These are phyloP conservation scores for Aspergillus sojae DNA, from an alignment of 2,329 filamentous ascomycete species.

Conservation along the genomic window DNA sequence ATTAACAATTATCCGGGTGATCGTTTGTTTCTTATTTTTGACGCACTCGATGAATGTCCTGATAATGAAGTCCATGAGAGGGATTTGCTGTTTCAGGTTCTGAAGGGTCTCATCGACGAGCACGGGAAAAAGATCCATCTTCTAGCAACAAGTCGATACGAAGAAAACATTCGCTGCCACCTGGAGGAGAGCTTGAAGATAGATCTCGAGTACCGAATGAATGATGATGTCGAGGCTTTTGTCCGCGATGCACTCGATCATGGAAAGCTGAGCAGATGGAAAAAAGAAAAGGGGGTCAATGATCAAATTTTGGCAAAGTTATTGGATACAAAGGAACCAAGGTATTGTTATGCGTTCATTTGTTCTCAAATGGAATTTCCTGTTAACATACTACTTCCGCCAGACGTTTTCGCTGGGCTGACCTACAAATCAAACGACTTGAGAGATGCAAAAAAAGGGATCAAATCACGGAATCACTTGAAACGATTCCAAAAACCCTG, in stretches of 20 bases:
- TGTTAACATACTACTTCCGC: too few relatives aligned
- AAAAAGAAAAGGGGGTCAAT: not conserved
- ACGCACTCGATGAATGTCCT: not conserved
- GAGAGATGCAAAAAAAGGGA: not conserved
- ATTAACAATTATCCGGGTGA: not conserved
- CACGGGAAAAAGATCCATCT: not conserved
- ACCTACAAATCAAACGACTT: not conserved
- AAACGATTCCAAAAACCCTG: not conserved
- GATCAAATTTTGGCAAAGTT: not conserved
- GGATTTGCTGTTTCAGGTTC: not conserved
- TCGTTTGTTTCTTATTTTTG: not conserved
- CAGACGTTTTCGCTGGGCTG: not conserved
- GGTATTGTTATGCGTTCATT: not conserved
- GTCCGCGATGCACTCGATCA: not conserved
- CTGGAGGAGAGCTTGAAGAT: not conserved
- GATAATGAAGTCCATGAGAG: not conserved
- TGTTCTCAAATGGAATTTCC: not conserved
- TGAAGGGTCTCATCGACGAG: not conserved
- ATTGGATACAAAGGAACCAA: not conserved
- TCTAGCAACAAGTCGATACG: not conserved
- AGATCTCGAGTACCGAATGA: not conserved
- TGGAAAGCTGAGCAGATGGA: not conserved
- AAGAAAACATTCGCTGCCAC: not conserved
- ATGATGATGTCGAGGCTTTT: not conserved
- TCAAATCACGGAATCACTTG: not conserved